Evolutionary conservation across 768 basidiomycete species (phyloP).

Genomic region (Xerocomellus dryophilus): DNA sequence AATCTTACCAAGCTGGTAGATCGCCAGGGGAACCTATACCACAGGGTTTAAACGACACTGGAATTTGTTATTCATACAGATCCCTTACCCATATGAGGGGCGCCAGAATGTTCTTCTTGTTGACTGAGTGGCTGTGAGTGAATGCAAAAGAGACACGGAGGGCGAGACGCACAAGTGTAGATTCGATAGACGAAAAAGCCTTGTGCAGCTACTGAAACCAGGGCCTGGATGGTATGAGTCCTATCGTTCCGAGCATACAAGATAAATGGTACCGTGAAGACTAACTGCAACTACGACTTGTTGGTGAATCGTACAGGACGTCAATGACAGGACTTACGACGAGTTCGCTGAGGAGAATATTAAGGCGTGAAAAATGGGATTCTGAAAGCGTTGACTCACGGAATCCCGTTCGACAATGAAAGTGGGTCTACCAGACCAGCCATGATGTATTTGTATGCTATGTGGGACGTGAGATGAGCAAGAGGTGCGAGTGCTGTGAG

Average conservation of each 20-base stretch:
- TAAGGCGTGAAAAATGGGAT: background rate
- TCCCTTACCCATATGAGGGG: constrained; percentile 12
- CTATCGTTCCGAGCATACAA: too few relatives aligned
- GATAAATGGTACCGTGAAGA: background rate
- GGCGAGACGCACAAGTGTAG: constrained; percentile 4
- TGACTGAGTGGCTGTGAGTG: constrained; percentile 5
- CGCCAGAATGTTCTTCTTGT: background rate
- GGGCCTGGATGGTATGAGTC: background rate
- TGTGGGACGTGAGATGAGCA: background rate
- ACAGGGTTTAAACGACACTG: background rate
- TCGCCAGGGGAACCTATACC: background rate
- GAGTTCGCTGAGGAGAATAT: background rate
- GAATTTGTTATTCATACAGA: background rate
- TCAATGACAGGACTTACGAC: background rate
- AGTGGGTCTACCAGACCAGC: background rate
- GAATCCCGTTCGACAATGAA: background rate
- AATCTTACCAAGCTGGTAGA: constrained; percentile 11
- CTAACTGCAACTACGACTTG: constrained; percentile 1
- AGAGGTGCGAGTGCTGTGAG: too few relatives aligned
- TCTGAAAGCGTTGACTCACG: constrained; percentile 1
- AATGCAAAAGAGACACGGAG: too few relatives aligned
- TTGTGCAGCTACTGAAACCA: constrained; percentile 3
- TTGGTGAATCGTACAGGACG: background rate
- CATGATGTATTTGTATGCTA: constrained; percentile 5
- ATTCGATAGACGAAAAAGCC: constrained; percentile 14